Percentiles rank a stretch among this genome's conserved stretches.
These are phyloP conservation scores for Neurospora sp. DNA, from an alignment of 495 filamentous ascomycete genomes.

Conservation along the genomic window DNA sequence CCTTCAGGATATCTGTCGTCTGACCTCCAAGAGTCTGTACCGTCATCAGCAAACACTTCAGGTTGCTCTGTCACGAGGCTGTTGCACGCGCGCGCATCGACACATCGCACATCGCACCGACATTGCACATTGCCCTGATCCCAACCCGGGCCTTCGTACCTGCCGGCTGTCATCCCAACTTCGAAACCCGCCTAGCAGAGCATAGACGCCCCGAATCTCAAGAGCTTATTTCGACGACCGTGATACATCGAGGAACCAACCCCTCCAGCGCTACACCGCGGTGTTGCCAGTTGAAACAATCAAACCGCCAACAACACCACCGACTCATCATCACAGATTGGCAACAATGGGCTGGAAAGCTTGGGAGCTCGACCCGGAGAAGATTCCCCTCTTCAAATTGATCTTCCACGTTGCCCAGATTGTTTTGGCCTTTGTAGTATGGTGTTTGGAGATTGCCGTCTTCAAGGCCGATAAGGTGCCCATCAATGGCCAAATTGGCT, in stretches of 20 bases:
- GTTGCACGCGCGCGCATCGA: not conserved
- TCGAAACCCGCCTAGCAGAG: not conserved
- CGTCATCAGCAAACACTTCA: not conserved
- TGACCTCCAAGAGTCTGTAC: not conserved
- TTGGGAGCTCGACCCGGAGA: conserved; percentile 38
- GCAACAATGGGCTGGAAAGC: conserved; percentile 25
- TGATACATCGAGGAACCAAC: not conserved
- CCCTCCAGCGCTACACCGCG: not conserved
- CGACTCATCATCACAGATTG: not conserved
- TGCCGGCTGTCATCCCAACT: not conserved
- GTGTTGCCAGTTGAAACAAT: not conserved
- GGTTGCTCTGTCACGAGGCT: not conserved
- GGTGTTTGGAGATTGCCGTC: conserved; percentile 63
- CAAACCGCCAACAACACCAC: not conserved
- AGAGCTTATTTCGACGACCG: not conserved
- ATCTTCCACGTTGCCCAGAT: conserved; percentile 51
- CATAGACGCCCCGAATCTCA: not conserved
- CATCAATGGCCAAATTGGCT: conserved; percentile 60
- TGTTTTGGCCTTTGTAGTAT: conserved; percentile 58
- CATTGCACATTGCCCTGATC: not conserved
- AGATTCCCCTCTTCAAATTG: conserved; percentile 47
- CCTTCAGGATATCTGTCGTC: not conserved
- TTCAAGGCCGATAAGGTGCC: conserved; percentile 49
- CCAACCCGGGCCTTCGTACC: not conserved
- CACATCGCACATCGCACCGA: not conserved